Conservation (phyloP, 208 protist genomes). For the Leishmania arabica region DNA sequence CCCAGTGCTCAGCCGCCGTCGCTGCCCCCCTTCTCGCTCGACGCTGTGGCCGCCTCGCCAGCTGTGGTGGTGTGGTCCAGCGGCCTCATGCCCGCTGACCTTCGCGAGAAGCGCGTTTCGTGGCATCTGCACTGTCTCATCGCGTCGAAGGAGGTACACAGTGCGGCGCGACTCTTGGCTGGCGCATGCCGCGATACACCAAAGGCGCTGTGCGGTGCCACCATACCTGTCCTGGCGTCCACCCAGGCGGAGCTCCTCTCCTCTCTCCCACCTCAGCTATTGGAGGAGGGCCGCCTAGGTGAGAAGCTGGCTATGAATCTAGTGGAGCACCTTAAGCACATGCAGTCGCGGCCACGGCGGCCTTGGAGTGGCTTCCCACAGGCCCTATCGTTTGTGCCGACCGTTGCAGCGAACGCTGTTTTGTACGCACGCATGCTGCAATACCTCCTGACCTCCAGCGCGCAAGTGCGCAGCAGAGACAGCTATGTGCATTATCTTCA, state of each 20-base stretch:
- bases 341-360: slow-evolving; percentile 1
- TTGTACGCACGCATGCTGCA: slow-evolving; percentile 53
- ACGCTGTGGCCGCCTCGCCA: background rate
- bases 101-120: slow-evolving; percentile 36
- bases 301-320: slow-evolving; percentile 25
- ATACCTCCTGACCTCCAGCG: slow-evolving; percentile 28
- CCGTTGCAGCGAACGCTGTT: slow-evolving; percentile 36
- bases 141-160: slow-evolving; percentile 3
- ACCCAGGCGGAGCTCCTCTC: slow-evolving; percentile 33
- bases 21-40: slow-evolving; percentile 13
- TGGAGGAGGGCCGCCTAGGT: slow-evolving; percentile 15
- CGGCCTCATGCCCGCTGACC: slow-evolving; percentile 5
- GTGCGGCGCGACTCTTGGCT: slow-evolving; percentile 28
- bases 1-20: slow-evolving; percentile 13
- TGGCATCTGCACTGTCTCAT: slow-evolving; percentile 56
- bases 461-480: slow-evolving; percentile 10
- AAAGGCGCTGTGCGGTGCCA: background rate
- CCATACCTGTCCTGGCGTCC: slow-evolving; percentile 13
- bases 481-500: slow-evolving; percentile 30
- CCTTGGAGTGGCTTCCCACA: slow-evolving; percentile 8
- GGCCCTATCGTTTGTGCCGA: slow-evolving; percentile 21
- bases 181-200: slow-evolving; percentile 12
- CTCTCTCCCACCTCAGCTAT: slow-evolving; percentile 11
- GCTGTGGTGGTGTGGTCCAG: slow-evolving; percentile 4
- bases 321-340: slow-evolving; percentile 8